Evolutionary conservation across 2,329 filamentous ascomycete species (phyloP), one percentile per base, ranked within the genome.

Genomic region (Amphichorda felina): DNA sequence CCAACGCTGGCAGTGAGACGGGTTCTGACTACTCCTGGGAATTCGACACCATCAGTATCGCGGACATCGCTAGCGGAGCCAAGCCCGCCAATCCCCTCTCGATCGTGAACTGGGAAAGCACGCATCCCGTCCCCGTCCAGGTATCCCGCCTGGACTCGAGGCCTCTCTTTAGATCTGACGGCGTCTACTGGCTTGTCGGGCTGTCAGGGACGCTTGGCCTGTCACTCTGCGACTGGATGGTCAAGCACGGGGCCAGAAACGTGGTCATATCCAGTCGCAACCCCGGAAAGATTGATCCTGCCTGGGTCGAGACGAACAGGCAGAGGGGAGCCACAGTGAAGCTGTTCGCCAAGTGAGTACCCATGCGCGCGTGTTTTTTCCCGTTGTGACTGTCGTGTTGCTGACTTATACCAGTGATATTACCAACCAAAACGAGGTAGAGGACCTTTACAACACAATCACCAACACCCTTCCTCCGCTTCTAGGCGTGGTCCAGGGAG

Each of bases 401-500:
- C n/a, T n/a, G n/a, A n/a, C n/a, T n/a, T n/a, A n/a, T n/a, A n/a
- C n/a, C n/a, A 33, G 24, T 8, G 38, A 39, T 28, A n/a, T 39
- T 5, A 39, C 38, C 8, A 16, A 29, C 19, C n/a, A 22, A 11
- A 18, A 30, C 3, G 26, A 18, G 10, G 14, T 36, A 5, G 10
- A 28, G 31, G 28, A 16, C 14, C 13, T 28, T 5, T 18, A 36
- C 2, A 30, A 53, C 8, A 22, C 14, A 4, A 52, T 61, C 6
- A 34, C 36, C 6, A 31, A 42, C 17, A 43, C 43, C 0, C 50
- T 28, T 9, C 56, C 57, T 0, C 50, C 52, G 0, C 55, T 69
- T 19, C 53, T 42, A 0, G 66, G 66, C 13, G 58, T 67, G 1
- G 52, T 50, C 1, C 53, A 67, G 25, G 64, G 54, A 1, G 63